These are phyloP conservation scores for Geotrichum bryndzae DNA, from an alignment of 1,139 yeast genomes.

Conservation along the genomic window DNA sequence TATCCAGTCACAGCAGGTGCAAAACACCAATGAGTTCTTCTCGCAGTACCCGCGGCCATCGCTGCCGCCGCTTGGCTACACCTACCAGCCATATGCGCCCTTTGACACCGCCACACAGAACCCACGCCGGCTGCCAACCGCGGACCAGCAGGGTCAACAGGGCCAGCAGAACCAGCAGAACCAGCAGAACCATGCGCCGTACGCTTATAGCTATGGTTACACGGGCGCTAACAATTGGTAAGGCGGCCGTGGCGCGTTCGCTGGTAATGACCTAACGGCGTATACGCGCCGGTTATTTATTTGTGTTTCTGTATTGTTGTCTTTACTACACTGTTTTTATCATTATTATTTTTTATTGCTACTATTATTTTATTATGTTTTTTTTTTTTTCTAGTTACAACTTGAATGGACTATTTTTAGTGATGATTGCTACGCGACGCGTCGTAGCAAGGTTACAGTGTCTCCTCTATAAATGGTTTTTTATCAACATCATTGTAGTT, in stretches of 20 bases:
- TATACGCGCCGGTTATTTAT: not conserved
- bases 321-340: not conserved
- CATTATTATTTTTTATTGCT: not conserved
- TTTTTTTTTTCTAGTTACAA: not conserved
- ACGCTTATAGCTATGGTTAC: not conserved
- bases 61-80: constrained; percentile 20
- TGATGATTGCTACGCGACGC: not conserved
- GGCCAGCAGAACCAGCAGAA: not conserved
- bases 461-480: no score
- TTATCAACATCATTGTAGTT: not conserved
- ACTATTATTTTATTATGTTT: not conserved
- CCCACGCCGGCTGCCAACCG: constrained; percentile 9
- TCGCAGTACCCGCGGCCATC: constrained; percentile 18
- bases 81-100: constrained; percentile 16
- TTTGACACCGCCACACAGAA: not conserved
- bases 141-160: not conserved
- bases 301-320: not conserved
- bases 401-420: no score
- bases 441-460: not conserved
- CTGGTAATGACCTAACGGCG: not conserved
- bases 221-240: not conserved
- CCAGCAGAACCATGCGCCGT: constrained; percentile 8
- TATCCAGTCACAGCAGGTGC: constrained; percentile 7
- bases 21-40: not conserved
- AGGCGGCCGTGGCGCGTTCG: not conserved